Evolutionary conservation across 208 protist species (phyloP).

Genomic region (Trypanosomatidae sp.): DNA sequence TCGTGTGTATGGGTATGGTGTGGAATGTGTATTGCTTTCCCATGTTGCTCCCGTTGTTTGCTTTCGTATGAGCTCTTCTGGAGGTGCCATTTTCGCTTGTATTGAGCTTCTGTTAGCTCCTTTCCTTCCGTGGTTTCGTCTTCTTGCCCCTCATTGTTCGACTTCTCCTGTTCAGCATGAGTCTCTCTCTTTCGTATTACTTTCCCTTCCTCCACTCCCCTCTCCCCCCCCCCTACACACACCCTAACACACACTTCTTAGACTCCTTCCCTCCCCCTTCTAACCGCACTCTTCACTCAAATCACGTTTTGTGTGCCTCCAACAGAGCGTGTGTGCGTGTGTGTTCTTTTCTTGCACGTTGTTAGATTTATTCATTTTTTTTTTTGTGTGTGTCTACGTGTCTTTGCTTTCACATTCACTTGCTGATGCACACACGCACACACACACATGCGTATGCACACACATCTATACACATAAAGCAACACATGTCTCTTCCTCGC

Average conservation of each 20-base stretch:
- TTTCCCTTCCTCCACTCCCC: background rate
- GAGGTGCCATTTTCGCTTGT: background rate
- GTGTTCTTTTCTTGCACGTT: too few relatives aligned
- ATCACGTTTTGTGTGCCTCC: background rate
- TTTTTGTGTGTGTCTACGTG: background rate
- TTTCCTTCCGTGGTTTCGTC: background rate
- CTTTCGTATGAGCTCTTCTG: background rate
- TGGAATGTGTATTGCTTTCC: background rate
- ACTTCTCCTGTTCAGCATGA: background rate
- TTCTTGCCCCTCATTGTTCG: background rate
- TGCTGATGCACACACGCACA: too few relatives aligned
- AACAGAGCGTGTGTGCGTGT: background rate
- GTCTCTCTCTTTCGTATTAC: background rate
- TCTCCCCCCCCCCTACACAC: background rate
- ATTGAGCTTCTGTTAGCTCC: background rate
- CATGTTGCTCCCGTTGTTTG: background rate
- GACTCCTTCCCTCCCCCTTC: background rate
- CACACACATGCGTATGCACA: background rate
- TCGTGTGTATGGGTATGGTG: background rate
- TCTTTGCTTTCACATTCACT: background rate
- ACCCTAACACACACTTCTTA: background rate
- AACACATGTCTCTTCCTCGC: background rate
- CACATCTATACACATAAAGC: background rate
- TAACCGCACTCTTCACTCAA: background rate
- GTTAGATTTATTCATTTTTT: background rate